Evolutionary conservation across 1,284 basidiomycete genomes (phyloP), one percentile per base, ranked within the genome.

Genomic region (Puccinia polysora): DNA sequence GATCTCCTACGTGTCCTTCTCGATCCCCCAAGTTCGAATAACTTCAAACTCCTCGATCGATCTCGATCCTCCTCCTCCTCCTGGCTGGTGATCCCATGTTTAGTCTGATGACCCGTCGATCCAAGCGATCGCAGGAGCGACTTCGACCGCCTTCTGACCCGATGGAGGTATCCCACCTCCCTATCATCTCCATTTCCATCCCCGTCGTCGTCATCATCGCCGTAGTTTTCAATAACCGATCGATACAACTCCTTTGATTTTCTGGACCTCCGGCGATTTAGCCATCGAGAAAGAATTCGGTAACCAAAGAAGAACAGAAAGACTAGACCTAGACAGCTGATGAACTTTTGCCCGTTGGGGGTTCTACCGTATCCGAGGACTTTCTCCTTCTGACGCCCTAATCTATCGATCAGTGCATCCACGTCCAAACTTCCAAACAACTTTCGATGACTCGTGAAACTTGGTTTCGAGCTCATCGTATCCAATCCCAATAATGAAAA

Each of bases 401-500:
- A 30, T 30, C 52, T 32, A 12, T 50, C 47, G 2, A 64, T 50
- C 30, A 64, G 36, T 2, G 43, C 60, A n/a, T 63, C 60, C 43
- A 63, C 45, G n/a, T 50, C 47, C 28, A 63, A 18, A 14, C 43
- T 45, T 28, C 47, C 60, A 34, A 63, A 63, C 3, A 63, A 14
- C 30, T 34, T 23, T 63, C 47, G 60, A 50, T 63, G 60, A 4
- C 60, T 45, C 28, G 40, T 63, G 25, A 63, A 36, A 8, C 25
- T 38, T 18, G 60, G 60, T 28, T 45, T 10, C 1, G 2, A n/a
- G 2, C 15, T 1, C 60, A 63, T 63, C 4, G 60, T 63, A 20
- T 63, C 45, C 15, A 63, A 20, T 18, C 43, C 76, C 10, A 78
- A 70, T 14, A 75, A 65, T n/a, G 75, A 73, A 63, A 76, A 77